Conservation (phyloP, 345 rosid genomes). For the Gossypium ekmanianum region DNA sequence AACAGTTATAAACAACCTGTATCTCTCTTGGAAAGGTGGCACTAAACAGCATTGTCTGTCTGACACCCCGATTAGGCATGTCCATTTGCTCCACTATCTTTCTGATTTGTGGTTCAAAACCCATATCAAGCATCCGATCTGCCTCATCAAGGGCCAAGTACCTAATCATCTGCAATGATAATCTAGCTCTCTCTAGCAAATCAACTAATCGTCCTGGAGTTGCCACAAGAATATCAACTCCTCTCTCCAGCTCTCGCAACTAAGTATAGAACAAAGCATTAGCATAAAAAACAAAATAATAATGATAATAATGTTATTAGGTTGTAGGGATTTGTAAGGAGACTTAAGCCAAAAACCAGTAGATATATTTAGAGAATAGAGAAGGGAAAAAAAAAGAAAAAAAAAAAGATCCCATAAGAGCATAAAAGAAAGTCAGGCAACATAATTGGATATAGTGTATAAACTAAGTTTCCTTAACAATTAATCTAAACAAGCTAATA, state of each 20-base stretch:
- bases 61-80: slow-evolving; percentile 79
- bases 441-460: not conserved
- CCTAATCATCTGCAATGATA: slow-evolving; percentile 83
- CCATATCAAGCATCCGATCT: slow-evolving; percentile 99
- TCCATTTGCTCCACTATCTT: slow-evolving; percentile 95
- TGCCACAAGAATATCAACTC: slow-evolving; percentile 97
- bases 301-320: not conserved
- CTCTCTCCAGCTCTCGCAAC: slow-evolving; percentile 92
- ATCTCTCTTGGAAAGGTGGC: slow-evolving; percentile 97
- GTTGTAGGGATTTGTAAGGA: not conserved
- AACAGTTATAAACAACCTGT: slow-evolving; percentile 51
- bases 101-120: slow-evolving; percentile 98
- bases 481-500: slow-evolving; percentile 7
- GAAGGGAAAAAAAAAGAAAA: not conserved
- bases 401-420: not conserved
- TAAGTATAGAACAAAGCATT: slow-evolving; percentile 23
- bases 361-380: not conserved
- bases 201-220: slow-evolving; percentile 98
- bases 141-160: slow-evolving; percentile 95
- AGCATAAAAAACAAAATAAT: not conserved
- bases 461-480: not conserved
- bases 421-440: not conserved
- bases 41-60: slow-evolving; percentile 95
- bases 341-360: not conserved
- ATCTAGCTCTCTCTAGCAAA: slow-evolving; percentile 91